Conservation (phyloP, 108 stramenopile genomes). For the Nannochloropsis gaditana region DNA sequence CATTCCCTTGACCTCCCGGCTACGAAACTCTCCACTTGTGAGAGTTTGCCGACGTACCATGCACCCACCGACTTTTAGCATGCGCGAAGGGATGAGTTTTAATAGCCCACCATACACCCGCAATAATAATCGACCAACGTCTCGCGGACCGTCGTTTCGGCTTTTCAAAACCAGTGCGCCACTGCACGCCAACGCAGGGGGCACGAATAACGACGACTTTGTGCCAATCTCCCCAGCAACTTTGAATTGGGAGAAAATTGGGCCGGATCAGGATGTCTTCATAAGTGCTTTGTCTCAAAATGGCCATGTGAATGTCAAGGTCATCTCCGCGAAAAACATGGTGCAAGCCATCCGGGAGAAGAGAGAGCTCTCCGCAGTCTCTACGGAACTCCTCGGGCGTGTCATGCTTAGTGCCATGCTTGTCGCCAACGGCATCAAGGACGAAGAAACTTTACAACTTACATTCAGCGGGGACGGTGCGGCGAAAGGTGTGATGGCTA, state of each 20-base stretch:
- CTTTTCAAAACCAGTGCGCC: conserved; percentile 2
- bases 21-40: neutral
- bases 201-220: neutral
- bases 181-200: neutral
- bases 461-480: conserved; percentile 37
- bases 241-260: conserved; percentile 6
- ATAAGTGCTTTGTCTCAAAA: conserved; percentile 31
- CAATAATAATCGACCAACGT: neutral
- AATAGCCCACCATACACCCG: neutral
- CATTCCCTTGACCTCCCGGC: neutral
- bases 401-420: conserved; percentile 46
- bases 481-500: conserved; percentile 29
- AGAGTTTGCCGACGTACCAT: neutral
- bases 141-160: neutral
- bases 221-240: neutral
- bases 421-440: conserved; percentile 38
- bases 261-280: conserved; percentile 24
- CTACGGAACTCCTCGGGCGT: conserved; percentile 38
- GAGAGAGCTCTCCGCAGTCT: conserved; percentile 33
- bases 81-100: neutral
- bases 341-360: conserved; percentile 24
- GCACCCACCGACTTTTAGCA: neutral
- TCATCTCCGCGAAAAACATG: conserved; percentile 30
- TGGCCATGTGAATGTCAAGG: conserved; percentile 34
- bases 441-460: conserved; percentile 41